Conservation (phyloP, 805 yeast genomes). For the Lachancea waltii region DNA sequence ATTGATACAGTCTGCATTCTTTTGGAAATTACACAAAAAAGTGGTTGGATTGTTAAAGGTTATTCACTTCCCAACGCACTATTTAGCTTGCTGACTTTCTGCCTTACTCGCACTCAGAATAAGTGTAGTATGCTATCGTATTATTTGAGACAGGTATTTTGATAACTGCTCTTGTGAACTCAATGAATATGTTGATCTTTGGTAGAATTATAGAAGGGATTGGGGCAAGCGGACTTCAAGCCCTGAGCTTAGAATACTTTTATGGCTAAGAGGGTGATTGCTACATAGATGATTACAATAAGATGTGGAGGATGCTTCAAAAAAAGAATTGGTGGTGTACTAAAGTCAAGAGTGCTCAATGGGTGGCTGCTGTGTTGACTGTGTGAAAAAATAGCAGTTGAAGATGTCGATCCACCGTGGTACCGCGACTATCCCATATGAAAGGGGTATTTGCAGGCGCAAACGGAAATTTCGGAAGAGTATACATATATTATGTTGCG, state of each 20-base stretch:
- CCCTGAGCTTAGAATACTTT: slow-evolving; percentile 26
- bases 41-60: slow-evolving; percentile 55
- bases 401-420: neutral
- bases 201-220: slow-evolving; percentile 67
- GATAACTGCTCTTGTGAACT: slow-evolving; percentile 46
- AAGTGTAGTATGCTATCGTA: slow-evolving; percentile 42
- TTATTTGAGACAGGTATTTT: slow-evolving; percentile 60
- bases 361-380: neutral
- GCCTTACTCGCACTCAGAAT: slow-evolving; percentile 53
- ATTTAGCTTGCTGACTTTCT: slow-evolving; percentile 52
- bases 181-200: slow-evolving; percentile 57
- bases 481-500: neutral
- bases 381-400: neutral
- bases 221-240: slow-evolving; percentile 65
- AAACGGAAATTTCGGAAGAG: neutral
- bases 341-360: neutral
- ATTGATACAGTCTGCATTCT: no score
- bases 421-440: neutral
- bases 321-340: neutral
- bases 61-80: slow-evolving; percentile 49
- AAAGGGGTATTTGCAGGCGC: neutral
- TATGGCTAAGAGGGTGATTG: neutral
- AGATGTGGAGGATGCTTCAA: slow-evolving; percentile 1
- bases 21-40: no score
- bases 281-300: neutral